These are phyloP conservation scores for Boletus tylopilopsis DNA, from an alignment of 768 basidiomycete species.

Conservation along the genomic window DNA sequence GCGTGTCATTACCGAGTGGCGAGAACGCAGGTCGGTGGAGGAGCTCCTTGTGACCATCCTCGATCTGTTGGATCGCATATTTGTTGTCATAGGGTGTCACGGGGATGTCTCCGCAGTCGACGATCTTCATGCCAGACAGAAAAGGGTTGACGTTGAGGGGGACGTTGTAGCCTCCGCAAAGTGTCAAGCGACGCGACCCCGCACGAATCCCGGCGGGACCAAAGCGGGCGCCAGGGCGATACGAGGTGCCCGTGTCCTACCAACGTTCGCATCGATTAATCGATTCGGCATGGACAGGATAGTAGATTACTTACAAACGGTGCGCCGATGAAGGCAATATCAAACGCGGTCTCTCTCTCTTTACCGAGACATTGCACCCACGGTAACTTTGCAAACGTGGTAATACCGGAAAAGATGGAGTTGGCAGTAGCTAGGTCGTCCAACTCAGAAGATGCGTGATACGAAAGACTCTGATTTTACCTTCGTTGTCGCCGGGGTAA, in stretches of 20 bases:
- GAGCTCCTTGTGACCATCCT: constrained; percentile 65
- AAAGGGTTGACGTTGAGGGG: constrained; percentile 73
- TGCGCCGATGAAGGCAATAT: constrained; percentile 81
- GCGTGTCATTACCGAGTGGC: constrained; percentile 57
- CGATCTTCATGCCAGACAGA: constrained; percentile 59
- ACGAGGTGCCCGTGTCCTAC: constrained; percentile 71
- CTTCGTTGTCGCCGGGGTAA: constrained; percentile 56
- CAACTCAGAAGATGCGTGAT: background rate
- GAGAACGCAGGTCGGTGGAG: constrained; percentile 62
- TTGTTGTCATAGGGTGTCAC: constrained; percentile 79
- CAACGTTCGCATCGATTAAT: background rate
- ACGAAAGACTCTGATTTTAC: constrained; percentile 27
- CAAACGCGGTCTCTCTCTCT: constrained; percentile 54
- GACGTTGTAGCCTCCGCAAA: constrained; percentile 78
- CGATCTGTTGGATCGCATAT: constrained; percentile 70
- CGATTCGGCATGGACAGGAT: background rate
- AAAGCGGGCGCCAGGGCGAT: constrained; percentile 81
- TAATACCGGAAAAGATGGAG: constrained; percentile 77
- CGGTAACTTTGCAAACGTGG: constrained; percentile 85
- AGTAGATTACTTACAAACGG: constrained; percentile 60
- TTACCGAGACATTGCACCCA: constrained; percentile 76
- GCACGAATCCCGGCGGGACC: constrained; percentile 82
- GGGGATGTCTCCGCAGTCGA: constrained; percentile 77
- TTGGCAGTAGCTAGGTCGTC: constrained; percentile 59
- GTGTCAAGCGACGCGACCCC: constrained; percentile 69